Conservation (phyloP, 176 grass and related monocot genomes). For the Elaeis guineensis region DNA sequence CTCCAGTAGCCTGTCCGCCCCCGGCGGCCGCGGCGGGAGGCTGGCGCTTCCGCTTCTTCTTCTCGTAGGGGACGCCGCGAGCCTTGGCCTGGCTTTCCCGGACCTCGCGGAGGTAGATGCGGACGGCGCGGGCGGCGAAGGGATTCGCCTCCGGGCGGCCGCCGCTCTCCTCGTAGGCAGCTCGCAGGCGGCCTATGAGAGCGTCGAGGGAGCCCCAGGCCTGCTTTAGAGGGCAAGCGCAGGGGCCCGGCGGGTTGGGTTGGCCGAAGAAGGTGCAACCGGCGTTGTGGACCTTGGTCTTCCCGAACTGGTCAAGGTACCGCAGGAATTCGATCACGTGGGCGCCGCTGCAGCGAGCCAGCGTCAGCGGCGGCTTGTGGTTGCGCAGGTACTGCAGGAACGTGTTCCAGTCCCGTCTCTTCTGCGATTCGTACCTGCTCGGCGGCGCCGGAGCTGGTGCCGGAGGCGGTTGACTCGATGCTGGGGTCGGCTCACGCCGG, state of each 20-base stretch:
- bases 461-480: neutral
- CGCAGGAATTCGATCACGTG: constrained; percentile 95
- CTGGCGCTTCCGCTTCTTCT: constrained; percentile 92
- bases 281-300: constrained; percentile 82
- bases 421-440: constrained; percentile 96
- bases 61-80: constrained; percentile 89
- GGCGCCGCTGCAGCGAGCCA: constrained; percentile 88
- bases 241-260: constrained; percentile 58
- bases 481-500: constrained; percentile 1
- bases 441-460: constrained; percentile 18
- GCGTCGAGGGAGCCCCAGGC: constrained; percentile 97
- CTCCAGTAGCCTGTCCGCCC: neutral
- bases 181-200: constrained; percentile 90
- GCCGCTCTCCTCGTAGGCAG: constrained; percentile 93
- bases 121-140: constrained; percentile 78
- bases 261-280: constrained; percentile 84
- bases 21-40: constrained; percentile 1
- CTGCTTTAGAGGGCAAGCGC: constrained; percentile 78
- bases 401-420: constrained; percentile 95
- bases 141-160: constrained; percentile 84
- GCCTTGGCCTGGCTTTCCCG: constrained; percentile 91
- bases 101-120: constrained; percentile 97
- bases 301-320: constrained; percentile 96
- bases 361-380: constrained; percentile 90
- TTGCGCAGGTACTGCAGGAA: constrained; percentile 97